Conservation (phyloP, 2,329 filamentous ascomycete genomes). For the Coniochaeta ligniaria region DNA sequence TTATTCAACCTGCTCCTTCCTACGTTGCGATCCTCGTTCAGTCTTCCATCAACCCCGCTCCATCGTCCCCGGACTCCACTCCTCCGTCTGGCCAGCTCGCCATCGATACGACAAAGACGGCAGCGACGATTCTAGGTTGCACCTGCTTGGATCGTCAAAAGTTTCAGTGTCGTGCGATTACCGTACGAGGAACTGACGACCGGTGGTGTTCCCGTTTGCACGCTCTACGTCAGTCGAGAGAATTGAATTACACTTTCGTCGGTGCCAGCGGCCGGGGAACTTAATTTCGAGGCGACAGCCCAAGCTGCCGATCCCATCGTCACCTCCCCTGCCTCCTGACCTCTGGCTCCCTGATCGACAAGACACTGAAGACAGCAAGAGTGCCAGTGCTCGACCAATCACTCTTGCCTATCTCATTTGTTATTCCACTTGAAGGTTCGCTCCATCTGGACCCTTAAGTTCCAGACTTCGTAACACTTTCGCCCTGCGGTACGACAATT, state of each 20-base stretch:
- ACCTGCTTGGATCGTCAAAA: background rate
- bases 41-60: background rate
- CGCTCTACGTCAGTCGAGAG: background rate
- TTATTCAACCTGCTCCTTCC: background rate
- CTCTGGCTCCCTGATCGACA: background rate
- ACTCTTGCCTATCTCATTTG: background rate
- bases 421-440: background rate
- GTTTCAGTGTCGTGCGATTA: background rate
- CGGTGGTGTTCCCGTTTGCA: background rate
- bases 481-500: background rate
- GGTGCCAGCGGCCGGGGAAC: background rate
- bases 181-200: background rate
- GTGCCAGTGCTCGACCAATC: background rate
- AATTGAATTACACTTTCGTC: background rate
- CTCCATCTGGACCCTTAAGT: background rate
- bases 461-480: background rate
- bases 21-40: background rate
- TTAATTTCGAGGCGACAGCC: background rate
- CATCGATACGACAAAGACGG: background rate
- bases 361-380: background rate
- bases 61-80: background rate
- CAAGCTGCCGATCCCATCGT: background rate
- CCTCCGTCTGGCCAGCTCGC: background rate
- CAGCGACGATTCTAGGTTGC: background rate
- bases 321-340: background rate